Percentiles rank a stretch among this genome's conserved stretches.
Conservation (phyloP, 371 early-diverging fungal genomes). For the Chytridium lagenaria region DNA sequence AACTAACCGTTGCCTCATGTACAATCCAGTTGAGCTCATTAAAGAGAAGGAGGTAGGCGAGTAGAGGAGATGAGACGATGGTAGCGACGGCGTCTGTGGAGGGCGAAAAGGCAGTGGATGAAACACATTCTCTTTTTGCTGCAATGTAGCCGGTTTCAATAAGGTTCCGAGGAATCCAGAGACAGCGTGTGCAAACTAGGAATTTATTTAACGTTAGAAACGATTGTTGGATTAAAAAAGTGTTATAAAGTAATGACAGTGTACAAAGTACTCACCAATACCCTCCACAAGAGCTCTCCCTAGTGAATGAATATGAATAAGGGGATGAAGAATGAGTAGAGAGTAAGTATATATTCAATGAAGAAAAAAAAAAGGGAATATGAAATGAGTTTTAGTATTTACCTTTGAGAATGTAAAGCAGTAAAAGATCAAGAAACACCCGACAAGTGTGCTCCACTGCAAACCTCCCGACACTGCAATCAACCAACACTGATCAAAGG, state of each 20-base stretch:
- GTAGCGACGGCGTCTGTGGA: neutral
- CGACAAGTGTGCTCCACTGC: neutral
- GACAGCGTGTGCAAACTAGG: conserved; percentile 8
- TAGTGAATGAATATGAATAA: too few relatives aligned
- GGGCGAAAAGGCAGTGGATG: neutral
- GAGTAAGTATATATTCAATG: too few relatives aligned
- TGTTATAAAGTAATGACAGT: neutral
- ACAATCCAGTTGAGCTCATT: conserved; percentile 16
- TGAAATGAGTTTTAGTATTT: too few relatives aligned
- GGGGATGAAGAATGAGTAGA: too few relatives aligned
- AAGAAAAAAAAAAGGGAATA: too few relatives aligned
- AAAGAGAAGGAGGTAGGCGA: neutral
- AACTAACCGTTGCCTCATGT: conserved; percentile 15
- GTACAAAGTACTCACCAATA: neutral
- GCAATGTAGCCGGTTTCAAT: too few relatives aligned
- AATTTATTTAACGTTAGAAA: neutral
- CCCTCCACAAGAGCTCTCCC: conserved; percentile 13
- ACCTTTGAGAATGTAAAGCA: neutral
- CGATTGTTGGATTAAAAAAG: neutral
- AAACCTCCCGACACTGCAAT: neutral
- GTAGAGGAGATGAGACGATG: neutral
- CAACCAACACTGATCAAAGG: conserved; percentile 2
- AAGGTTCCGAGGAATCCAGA: conserved; percentile 8
- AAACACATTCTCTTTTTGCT: too few relatives aligned
- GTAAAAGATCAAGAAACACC: neutral